Evolutionary conservation across 179 eudicot species (phyloP).

Genomic region (Nepenthes alata): DNA sequence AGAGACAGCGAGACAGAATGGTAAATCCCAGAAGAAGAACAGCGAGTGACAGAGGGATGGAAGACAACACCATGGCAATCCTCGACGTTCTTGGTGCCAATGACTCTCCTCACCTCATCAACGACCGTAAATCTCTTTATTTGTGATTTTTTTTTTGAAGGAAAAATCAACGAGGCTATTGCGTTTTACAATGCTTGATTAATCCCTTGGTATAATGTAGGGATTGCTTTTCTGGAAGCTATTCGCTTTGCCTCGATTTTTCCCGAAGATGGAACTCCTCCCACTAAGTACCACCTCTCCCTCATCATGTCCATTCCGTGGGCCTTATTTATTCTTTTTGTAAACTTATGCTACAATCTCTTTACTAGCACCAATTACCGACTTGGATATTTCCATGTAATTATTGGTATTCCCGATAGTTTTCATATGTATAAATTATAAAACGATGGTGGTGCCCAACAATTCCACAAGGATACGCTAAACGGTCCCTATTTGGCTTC

Average conservation of each 20-base stretch:
- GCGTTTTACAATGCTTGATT: background rate
- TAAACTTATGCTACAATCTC: too few relatives aligned
- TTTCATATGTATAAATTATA: background rate
- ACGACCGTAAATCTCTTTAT: slow-evolving; percentile 31
- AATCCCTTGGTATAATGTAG: slow-evolving; percentile 16
- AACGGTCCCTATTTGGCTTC: background rate
- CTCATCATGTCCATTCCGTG: background rate
- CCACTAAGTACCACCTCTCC: slow-evolving; percentile 41
- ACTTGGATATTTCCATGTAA: too few relatives aligned
- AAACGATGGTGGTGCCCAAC: background rate
- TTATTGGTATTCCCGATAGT: background rate
- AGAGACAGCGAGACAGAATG: slow-evolving; percentile 17
- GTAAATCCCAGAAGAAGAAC: slow-evolving; percentile 24
- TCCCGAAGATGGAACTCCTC: slow-evolving; percentile 45
- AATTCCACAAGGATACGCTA: too few relatives aligned
- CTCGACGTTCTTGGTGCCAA: slow-evolving; percentile 52
- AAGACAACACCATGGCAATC: slow-evolving; percentile 74
- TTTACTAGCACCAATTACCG: too few relatives aligned
- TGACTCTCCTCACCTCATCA: slow-evolving; percentile 29
- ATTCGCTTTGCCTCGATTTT: slow-evolving; percentile 62
- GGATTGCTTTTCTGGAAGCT: slow-evolving; percentile 70
- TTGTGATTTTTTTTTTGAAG: too few relatives aligned
- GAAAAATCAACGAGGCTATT: too few relatives aligned
- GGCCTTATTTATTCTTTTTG: too few relatives aligned
- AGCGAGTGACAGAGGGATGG: slow-evolving; percentile 30